A percentile compares a stretch with the other conserved stretches of the same genome.
phyloP scores from a whole-genome alignment of 164 flowering plant genomes.

The Chimonanthus praecox region DNA sequence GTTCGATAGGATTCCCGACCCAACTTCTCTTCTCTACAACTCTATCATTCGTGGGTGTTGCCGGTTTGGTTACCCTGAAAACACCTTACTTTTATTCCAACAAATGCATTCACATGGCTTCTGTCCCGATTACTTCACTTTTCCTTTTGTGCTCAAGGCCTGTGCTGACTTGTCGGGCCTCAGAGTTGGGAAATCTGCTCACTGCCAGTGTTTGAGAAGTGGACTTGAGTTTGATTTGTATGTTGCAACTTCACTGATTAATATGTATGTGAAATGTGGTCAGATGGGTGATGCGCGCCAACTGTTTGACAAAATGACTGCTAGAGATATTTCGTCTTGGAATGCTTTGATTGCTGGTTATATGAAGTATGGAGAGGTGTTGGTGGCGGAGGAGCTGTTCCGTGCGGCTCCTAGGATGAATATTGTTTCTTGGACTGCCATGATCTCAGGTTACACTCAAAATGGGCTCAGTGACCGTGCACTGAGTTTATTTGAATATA shows the following conservation, averaged over 20 bases:
- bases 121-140: conserved; percentile 40
- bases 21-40: conserved; percentile 33
- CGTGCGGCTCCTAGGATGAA: conserved; percentile 39
- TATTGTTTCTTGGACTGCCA: conserved; percentile 9
- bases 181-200: conserved; percentile 34
- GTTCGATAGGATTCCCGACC: conserved; percentile 19
- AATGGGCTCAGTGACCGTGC: conserved; percentile 17
- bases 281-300: conserved; percentile 22
- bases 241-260: conserved; percentile 37
- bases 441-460: background rate
- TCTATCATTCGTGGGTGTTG: conserved; percentile 43
- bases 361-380: conserved; percentile 15
- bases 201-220: conserved; percentile 29
- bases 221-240: conserved; percentile 40
- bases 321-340: conserved; percentile 18
- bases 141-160: conserved; percentile 45
- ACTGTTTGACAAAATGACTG: conserved; percentile 27
- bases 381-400: conserved; percentile 30
- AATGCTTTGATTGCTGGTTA: conserved; percentile 35
- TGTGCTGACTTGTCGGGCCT: conserved; percentile 25
- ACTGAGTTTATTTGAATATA: conserved; percentile 25
- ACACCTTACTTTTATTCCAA: conserved; percentile 13
- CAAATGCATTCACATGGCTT: conserved; percentile 29
- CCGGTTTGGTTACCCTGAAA: conserved; percentile 14
- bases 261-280: conserved; percentile 14